Evolutionary conservation across 805 yeast genomes (phyloP), one percentile per base, ranked within the genome.

Genomic region (Pichia cephalocereana): DNA sequence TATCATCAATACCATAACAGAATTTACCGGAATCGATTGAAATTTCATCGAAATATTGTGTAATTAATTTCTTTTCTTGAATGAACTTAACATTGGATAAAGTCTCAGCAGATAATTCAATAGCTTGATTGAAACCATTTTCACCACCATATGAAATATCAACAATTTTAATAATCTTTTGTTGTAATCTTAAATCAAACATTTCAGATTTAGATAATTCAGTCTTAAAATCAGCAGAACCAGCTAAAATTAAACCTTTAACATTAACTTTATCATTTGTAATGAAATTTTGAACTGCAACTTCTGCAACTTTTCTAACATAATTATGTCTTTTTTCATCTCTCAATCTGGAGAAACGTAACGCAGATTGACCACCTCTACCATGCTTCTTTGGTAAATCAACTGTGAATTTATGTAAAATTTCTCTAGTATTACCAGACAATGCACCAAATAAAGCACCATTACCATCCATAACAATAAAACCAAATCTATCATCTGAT

Each of bases 321-420:
- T 93, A 93, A 69, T 93, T 93, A 70, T 93, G 99, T 75, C 99
- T 88, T 69, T 93, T 93, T 71, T 93, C 99, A 60, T 93, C 99
- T 79, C 99, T 86, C 69, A 93, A 77, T 77, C 99, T 90, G 27
- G 97, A 83, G 76, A 93, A 93, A 87, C 99, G 98, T 59, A 93
- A 67, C 41, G 99, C 99, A 54, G 99, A 93, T 75, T 93, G 99
- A 84, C 99, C 99, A 86, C 99, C 99, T 79, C 99, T 86, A 63
- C 99, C 99, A 76, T 93, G 99, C 87, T 93, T 93, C 76, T 93
- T 93, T 61, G 99, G 99, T 61, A 93, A 76, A 69, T 93, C 99
- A 48, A 93, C 99, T 2, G 89, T 85, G 71, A 93, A 93, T 70
- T 93, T 93, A 70, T 91, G 96, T 63, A 93, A 75, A 41, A 93